Percentiles rank a stretch among this genome's conserved stretches.
Conservation (phyloP, 2,329 filamentous ascomycete species). For the Alternaria dauci region DNA sequence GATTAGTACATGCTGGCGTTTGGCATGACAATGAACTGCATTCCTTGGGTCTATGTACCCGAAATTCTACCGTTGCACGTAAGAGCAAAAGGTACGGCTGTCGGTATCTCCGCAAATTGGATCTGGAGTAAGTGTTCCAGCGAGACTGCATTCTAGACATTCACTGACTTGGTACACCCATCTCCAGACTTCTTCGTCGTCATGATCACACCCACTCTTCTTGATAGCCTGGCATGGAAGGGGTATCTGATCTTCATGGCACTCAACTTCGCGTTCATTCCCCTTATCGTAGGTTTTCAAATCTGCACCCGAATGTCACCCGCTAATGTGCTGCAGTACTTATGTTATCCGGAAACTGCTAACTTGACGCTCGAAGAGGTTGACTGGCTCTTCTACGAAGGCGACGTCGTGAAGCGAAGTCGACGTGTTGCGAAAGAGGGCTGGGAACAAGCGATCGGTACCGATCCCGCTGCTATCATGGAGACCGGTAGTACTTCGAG, state of each 20-base stretch:
- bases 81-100: conserved; percentile 59
- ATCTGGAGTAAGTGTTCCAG: conserved; percentile 42
- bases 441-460: conserved; percentile 30
- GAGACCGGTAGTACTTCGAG: conserved; percentile 25
- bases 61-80: conserved; percentile 62
- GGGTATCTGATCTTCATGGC: conserved; percentile 63
- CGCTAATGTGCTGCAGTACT: conserved; percentile 45
- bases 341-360: conserved; percentile 51
- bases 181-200: conserved; percentile 57
- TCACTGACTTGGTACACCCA: too few species aligned
- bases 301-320: not conserved
- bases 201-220: conserved; percentile 62
- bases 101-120: conserved; percentile 61
- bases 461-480: conserved; percentile 12
- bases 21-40: conserved; percentile 36
- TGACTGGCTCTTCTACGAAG: conserved; percentile 46
- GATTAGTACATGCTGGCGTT: conserved; percentile 37
- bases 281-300: conserved; percentile 47
- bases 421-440: conserved; percentile 35
- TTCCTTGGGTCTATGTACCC: conserved; percentile 62
- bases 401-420: conserved; percentile 35
- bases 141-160: too few species aligned
- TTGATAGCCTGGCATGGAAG: conserved; percentile 60
- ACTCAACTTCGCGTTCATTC: conserved; percentile 57
- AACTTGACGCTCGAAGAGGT: conserved; percentile 50